phyloP scores from a whole-genome alignment of 768 basidiomycete species.

The Kwoniella pini region DNA sequence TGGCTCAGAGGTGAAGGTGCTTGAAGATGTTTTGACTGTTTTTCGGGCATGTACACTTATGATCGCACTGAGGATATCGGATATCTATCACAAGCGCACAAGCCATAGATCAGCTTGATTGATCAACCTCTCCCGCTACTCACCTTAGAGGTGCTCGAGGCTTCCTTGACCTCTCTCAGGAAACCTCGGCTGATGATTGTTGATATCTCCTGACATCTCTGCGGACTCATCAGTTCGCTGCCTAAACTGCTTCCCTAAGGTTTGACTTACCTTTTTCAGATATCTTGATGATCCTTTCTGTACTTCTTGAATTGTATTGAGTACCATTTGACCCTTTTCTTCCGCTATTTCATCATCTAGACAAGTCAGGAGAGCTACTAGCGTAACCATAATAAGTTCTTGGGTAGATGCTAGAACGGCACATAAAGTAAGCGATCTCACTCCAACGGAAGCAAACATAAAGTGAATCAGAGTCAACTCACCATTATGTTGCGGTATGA shows the following conservation, averaged over 20 bases:
- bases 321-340: background rate
- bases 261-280: constrained; percentile 9
- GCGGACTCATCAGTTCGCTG: background rate
- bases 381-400: constrained; percentile 19
- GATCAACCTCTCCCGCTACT: too few relatives aligned
- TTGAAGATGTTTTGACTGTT: background rate
- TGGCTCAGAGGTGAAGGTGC: background rate
- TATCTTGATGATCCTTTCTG: constrained; percentile 1
- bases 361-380: constrained; percentile 6
- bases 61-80: constrained; percentile 13
- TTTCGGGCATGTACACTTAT: background rate
- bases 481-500: background rate
- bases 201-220: constrained; percentile 17
- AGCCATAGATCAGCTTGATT: background rate
- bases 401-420: constrained; percentile 15
- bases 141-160: constrained; percentile 1
- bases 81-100: constrained; percentile 5
- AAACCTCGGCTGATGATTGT: constrained; percentile 4
- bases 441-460: background rate
- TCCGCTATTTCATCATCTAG: background rate
- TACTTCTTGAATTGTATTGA: background rate
- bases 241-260: background rate
- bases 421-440: background rate
- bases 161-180: constrained; percentile 6
- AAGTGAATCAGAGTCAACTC: background rate